A percentile compares a stretch with the other conserved stretches of the same genome.
Evolutionary conservation across 2,329 filamentous ascomycete species (phyloP).

Genomic region (Zasmidium angulare): DNA sequence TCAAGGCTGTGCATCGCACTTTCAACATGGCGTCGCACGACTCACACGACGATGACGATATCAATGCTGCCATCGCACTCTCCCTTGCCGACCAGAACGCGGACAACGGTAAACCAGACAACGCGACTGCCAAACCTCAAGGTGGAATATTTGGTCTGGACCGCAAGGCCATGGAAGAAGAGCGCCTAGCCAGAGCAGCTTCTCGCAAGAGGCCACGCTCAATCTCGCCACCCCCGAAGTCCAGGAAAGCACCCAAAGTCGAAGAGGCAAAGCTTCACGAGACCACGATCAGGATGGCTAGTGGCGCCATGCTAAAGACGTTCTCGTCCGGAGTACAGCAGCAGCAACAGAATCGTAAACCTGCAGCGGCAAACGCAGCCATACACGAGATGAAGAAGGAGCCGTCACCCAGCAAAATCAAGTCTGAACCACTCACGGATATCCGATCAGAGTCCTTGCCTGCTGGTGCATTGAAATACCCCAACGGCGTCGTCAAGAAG

Average conservation of each 20-base stretch:
- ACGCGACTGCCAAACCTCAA: not conserved
- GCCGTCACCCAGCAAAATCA: not conserved
- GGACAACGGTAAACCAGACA: not conserved
- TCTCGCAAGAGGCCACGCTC: slow-evolving; percentile 60
- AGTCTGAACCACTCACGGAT: not conserved
- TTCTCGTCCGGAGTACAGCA: slow-evolving; percentile 25
- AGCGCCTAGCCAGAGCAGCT: slow-evolving; percentile 68
- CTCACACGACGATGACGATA: not conserved
- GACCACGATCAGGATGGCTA: slow-evolving; percentile 17
- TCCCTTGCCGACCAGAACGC: not conserved
- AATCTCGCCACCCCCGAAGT: slow-evolving; percentile 36
- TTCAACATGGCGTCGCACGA: not conserved
- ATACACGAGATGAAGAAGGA: slow-evolving; percentile 20
- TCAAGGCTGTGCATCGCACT: not conserved
- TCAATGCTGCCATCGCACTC: not conserved
- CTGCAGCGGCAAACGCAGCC: slow-evolving; percentile 22
- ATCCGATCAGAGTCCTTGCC: not conserved
- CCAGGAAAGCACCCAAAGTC: slow-evolving; percentile 29
- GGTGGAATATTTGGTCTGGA: slow-evolving; percentile 53
- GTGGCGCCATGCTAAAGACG: slow-evolving; percentile 27
- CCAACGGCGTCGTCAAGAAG: slow-evolving; percentile 70
- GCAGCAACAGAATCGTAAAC: slow-evolving; percentile 18
- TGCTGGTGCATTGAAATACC: slow-evolving; percentile 44
- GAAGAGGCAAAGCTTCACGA: slow-evolving; percentile 22
- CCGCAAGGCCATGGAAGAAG: slow-evolving; percentile 80